Evolutionary conservation across 2,329 filamentous ascomycete species (phyloP), one percentile per base, ranked within the genome.

Genomic region (Aspergillus novoparasiticus): DNA sequence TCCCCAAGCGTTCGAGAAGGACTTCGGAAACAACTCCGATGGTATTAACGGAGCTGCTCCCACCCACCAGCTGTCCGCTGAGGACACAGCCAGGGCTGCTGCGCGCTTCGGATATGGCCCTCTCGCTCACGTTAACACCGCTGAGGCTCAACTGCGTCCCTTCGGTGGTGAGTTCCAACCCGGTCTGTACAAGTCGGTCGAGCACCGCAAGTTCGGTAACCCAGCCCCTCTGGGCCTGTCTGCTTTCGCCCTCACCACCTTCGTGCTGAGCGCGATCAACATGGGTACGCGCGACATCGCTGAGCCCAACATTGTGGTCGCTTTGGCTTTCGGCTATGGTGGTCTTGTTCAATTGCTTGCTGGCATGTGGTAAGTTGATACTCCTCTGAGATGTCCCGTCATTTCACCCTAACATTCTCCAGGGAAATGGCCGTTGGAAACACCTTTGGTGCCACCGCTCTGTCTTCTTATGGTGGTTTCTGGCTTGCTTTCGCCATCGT

Each of bases 391-490:
- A 28, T 23, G 16, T 56, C 19, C 19, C 59, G 59, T 57, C 51
- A 39, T 26, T n/a, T 28, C 41, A 34, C 58, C 57, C 60, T 65
- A 39, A 62, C 26, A 11, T 55, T 28, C n/a, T 30, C 19, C 66
- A 92, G 90, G 90, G 91, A 94, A 81, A 92, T 94, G 87, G 90
- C 91, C 41, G 85, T 92, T n/a, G 91, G 91, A 62, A 94, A 94
- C 83, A 94, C 92, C 12, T 94, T 94, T 69, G 91, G 91, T 83
- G 91, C 90, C 58, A 94, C 91, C 28, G 90, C 91, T 23, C 81
- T 94, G 62, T 91, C 90, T 11, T 94, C 91, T 0, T 94, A 92
- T 73, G 91, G 92, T 70, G 91, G 91, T 66, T 94, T 94, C 85
- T 94, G 92, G 92, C 86, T 94, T 72, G 83, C 84, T 14, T 90